Evolutionary conservation across 106 monocot genomes (phyloP).

Genomic region (Apostasia shenzhenica): DNA sequence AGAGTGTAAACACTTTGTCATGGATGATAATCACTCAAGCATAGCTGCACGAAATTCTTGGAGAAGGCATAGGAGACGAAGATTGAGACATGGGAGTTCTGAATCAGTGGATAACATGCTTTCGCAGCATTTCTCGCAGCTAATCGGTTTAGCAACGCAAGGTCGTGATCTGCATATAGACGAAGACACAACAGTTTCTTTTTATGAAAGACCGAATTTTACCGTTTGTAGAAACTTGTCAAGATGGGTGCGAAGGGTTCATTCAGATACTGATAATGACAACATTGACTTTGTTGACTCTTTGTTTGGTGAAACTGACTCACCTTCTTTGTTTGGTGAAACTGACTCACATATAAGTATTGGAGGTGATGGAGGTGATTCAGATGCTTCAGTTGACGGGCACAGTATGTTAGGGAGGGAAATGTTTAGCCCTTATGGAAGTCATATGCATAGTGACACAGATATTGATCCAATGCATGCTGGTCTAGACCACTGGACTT

Average conservation of each 20-base stretch:
- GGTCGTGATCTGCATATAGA: constrained; percentile 34
- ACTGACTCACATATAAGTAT: constrained; percentile 53
- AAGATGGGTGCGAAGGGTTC: constrained; percentile 21
- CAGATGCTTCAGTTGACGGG: constrained; percentile 64
- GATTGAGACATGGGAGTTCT: constrained; percentile 23
- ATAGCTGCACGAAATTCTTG: constrained; percentile 21
- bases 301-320: constrained; percentile 58
- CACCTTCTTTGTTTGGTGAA: constrained; percentile 52
- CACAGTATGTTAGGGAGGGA: constrained; percentile 30
- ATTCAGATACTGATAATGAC: constrained; percentile 80
- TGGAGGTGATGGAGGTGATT: constrained; percentile 58
- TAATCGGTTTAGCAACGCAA: constrained; percentile 60
- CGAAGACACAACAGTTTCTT: constrained; percentile 5
- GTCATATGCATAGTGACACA: constrained; percentile 30
- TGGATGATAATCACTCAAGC: constrained; percentile 30
- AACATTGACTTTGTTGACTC: constrained; percentile 40
- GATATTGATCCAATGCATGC: constrained; percentile 91
- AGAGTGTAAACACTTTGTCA: constrained; percentile 61
- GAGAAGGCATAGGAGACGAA: constrained; percentile 25
- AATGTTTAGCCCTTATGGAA: constrained; percentile 29
- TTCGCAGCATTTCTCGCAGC: constrained; percentile 55
- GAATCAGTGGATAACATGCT: constrained; percentile 67
- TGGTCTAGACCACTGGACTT: constrained; percentile 62
- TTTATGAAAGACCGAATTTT: constrained; percentile 11
- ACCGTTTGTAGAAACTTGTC: constrained; percentile 19